phyloP scores from a whole-genome alignment of 2,329 filamentous ascomycete genomes.

The Sporothrix sp. region DNA sequence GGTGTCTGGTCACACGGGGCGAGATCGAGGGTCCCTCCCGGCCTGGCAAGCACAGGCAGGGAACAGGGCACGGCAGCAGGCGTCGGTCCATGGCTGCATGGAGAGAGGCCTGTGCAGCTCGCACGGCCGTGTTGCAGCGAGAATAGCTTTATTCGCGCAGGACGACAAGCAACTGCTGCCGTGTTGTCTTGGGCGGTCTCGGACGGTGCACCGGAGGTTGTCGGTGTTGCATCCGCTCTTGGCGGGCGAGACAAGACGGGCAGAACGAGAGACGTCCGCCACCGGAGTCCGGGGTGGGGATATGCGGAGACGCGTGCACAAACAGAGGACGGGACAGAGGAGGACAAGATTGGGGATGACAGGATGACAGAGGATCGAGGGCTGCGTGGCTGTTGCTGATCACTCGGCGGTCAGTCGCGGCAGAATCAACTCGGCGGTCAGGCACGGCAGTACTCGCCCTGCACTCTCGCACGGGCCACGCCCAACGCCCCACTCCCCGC shows the following conservation, averaged over 20 bases:
- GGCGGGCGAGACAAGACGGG: background rate
- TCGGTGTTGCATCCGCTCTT: too few relatives aligned
- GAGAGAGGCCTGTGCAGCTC: too few relatives aligned
- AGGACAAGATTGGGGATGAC: conserved; percentile 14
- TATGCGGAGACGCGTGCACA: conserved; percentile 14
- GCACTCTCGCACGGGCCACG: conserved; percentile 16
- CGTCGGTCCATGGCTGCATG: too few relatives aligned
- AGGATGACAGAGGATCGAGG: background rate
- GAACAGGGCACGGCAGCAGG: too few relatives aligned
- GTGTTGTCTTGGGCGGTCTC: too few relatives aligned
- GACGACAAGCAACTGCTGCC: too few relatives aligned
- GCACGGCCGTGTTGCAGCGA: background rate
- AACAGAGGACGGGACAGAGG: background rate
- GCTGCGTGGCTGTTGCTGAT: too few relatives aligned
- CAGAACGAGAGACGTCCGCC: too few relatives aligned
- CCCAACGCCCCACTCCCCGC: background rate
- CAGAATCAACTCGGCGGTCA: background rate
- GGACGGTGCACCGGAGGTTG: too few relatives aligned
- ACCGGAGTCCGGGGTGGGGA: conserved; percentile 19
- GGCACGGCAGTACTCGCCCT: background rate
- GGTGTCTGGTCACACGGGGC: conserved; percentile 9
- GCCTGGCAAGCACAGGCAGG: background rate
- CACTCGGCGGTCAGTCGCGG: conserved; percentile 13
- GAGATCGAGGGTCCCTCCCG: too few relatives aligned
- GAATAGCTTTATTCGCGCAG: conserved; percentile 2